Percentiles rank a stretch among this genome's conserved stretches.
phyloP scores from a whole-genome alignment of 345 rosid species.

The Populus deltoides region DNA sequence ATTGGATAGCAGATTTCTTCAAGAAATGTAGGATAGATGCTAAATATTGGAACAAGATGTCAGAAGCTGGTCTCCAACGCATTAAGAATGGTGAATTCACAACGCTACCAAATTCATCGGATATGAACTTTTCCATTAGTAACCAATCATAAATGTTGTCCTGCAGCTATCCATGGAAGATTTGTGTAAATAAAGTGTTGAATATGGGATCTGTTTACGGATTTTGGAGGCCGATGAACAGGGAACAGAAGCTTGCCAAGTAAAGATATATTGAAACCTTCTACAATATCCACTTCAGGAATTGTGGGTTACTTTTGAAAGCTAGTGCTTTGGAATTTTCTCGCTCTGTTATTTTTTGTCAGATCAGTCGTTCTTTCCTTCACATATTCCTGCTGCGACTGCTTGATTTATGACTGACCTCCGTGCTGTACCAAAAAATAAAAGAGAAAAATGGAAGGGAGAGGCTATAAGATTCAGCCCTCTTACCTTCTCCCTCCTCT shows the following conservation, averaged over 20 bases:
- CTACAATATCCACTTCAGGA: conserved; percentile 67
- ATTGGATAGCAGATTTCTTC: conserved; percentile 73
- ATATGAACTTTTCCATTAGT: background rate
- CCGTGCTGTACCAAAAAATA: background rate
- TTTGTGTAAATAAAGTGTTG: conserved; percentile 63
- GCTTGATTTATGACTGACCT: background rate
- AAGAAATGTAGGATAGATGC: conserved; percentile 55
- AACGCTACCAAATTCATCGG: background rate
- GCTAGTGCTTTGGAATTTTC: conserved; percentile 15
- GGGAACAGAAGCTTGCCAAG: conserved; percentile 69
- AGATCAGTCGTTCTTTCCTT: background rate
- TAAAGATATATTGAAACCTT: conserved; percentile 69
- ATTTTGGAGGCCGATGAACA: conserved; percentile 76
- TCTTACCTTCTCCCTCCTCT: too few species aligned
- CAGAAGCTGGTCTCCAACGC: conserved; percentile 61
- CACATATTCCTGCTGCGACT: background rate
- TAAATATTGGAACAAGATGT: conserved; percentile 58
- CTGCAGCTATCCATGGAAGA: conserved; percentile 91
- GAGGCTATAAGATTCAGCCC: too few species aligned
- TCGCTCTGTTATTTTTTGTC: background rate
- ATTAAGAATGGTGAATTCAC: conserved; percentile 75
- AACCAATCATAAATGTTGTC: background rate
- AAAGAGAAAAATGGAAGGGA: background rate
- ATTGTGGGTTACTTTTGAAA: conserved; percentile 39
- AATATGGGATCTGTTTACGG: conserved; percentile 82